phyloP scores from a whole-genome alignment of 768 basidiomycete genomes.

The Macrolepiota dolichaula region DNA sequence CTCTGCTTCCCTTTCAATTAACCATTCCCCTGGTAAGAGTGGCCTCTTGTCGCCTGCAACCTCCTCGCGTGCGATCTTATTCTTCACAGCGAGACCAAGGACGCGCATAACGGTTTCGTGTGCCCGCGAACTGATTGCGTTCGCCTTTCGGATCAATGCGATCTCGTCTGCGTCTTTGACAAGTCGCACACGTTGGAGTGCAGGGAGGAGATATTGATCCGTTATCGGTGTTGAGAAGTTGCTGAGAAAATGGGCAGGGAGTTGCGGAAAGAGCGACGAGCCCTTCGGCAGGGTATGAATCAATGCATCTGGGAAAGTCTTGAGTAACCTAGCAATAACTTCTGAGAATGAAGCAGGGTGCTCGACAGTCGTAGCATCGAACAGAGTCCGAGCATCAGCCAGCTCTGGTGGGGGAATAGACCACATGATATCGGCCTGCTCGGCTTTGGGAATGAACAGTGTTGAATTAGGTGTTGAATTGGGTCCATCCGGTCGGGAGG shows the following conservation, averaged over 20 bases:
- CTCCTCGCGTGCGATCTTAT: constrained; percentile 42
- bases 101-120: constrained; percentile 93
- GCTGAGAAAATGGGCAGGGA: constrained; percentile 40
- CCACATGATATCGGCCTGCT: constrained; percentile 82
- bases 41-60: constrained; percentile 46
- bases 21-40: constrained; percentile 74
- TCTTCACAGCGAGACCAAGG: constrained; percentile 69
- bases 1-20: constrained; percentile 89
- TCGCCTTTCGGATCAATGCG: constrained; percentile 70
- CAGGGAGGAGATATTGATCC: constrained; percentile 65
- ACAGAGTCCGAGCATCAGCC: constrained; percentile 44
- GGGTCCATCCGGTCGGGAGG: constrained; percentile 22
- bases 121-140: constrained; percentile 82
- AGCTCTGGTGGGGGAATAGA: constrained; percentile 74
- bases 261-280: constrained; percentile 48
- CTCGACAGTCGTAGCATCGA: constrained; percentile 61
- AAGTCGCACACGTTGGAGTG: constrained; percentile 78
- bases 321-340: constrained; percentile 43
- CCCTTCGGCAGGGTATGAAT: constrained; percentile 62
- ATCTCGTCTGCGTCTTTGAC: constrained; percentile 78
- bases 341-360: constrained; percentile 43
- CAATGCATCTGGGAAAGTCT: constrained; percentile 49
- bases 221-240: constrained; percentile 30
- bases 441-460: constrained; percentile 78
- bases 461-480: constrained; percentile 46